Evolutionary conservation across 352 stramenopile genomes (phyloP), one percentile per base, ranked within the genome.

Genomic region (Saprolegnia parasitica): DNA sequence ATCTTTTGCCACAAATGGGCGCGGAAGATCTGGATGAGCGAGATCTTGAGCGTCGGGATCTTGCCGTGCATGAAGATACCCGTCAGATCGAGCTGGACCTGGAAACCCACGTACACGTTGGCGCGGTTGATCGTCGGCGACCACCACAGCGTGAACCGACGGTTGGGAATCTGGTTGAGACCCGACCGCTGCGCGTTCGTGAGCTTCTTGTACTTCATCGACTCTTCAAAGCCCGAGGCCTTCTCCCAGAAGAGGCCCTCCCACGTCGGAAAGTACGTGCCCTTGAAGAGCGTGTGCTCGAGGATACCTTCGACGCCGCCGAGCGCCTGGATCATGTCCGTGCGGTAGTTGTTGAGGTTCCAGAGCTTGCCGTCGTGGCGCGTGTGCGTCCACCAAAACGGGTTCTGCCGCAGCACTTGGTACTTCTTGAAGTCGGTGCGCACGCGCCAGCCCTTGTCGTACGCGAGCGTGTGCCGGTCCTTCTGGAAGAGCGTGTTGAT

Each of bases 1-100:
- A 99, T 99, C 80, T 99, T 99, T 80, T 99, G 98, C 98, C 98
- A 99, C 83, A 99, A 90, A 71, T 99, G 98, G 5, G 98, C 97
- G 20, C 98, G 89, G 84, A 98, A 98, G 77, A 98, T 98, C 71
- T 97, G 90, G 60, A 98, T 98, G 47, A 97, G 72, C 50, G 93
- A 99, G 66, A 99, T 99, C 86, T 99, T 99, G 39, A 99, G 87
- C n/a, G 97, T 99, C 50, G 98, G 98, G 77, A 99, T 99, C 77
- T 99, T 99, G 61, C 98, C 98, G 86, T 99, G 98, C 98, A 99
- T 99, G 81, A 99, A 99, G 72, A 99, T 99, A 78, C 98, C 98
- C 20, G 98, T 99, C 58, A 99, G 74, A 86, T 99, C 98, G 46
- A 99, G 81, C 78, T 99, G 98, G 50, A 99, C 98, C 76, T 99